These are phyloP conservation scores for Cordyceps javanica DNA, from an alignment of 2,329 filamentous ascomycete genomes.

Conservation along the genomic window DNA sequence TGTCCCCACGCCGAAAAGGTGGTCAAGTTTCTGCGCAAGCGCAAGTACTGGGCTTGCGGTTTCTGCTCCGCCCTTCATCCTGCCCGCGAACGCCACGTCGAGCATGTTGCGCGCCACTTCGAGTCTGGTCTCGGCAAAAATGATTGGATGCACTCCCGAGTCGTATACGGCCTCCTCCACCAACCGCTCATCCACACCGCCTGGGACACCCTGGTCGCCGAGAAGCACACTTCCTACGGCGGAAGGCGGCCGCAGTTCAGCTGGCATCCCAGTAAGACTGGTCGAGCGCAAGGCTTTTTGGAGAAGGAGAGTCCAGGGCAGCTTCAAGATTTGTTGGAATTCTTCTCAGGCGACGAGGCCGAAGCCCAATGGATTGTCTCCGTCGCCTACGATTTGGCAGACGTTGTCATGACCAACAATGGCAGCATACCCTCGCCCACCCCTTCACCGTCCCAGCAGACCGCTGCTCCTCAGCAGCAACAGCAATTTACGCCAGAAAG, in stretches of 20 bases:
- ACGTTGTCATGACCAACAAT: constrained; percentile 34
- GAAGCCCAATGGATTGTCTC: constrained; percentile 52
- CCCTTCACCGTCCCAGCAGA: constrained; percentile 23
- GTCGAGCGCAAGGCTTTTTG: constrained; percentile 50
- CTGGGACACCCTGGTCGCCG: constrained; percentile 51
- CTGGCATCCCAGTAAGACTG: constrained; percentile 53
- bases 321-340: constrained; percentile 59
- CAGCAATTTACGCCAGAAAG: constrained; percentile 20
- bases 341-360: constrained; percentile 52
- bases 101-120: constrained; percentile 63
- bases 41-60: constrained; percentile 63
- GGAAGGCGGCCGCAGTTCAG: constrained; percentile 53
- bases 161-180: constrained; percentile 61
- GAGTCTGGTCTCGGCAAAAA: constrained; percentile 55
- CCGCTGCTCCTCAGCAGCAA: constrained; percentile 17
- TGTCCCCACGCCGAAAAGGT: constrained; percentile 61
- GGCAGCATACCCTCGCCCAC: constrained; percentile 26
- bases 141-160: constrained; percentile 64
- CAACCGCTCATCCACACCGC: constrained; percentile 55
- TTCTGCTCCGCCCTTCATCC: constrained; percentile 60
- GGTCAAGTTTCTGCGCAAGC: constrained; percentile 56
- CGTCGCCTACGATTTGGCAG: constrained; percentile 52
- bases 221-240: constrained; percentile 49
- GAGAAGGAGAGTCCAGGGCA: constrained; percentile 59
- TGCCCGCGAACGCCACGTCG: constrained; percentile 59